phyloP scores from a whole-genome alignment of 2,329 filamentous ascomycete genomes.

The Arthroderma uncinatum region DNA sequence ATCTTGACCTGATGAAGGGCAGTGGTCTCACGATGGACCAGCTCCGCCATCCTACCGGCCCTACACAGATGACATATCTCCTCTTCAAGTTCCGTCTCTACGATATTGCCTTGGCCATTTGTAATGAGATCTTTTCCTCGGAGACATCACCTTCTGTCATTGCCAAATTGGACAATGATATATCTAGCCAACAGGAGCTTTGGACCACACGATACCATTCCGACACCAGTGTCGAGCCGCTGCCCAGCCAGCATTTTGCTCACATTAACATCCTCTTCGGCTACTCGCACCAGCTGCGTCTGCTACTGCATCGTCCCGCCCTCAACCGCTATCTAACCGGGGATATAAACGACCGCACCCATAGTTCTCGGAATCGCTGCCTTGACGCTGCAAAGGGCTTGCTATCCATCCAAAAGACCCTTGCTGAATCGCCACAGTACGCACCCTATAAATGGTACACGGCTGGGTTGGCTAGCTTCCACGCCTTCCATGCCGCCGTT shows the following conservation, averaged over 20 bases:
- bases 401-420: slow-evolving; percentile 25
- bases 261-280: slow-evolving; percentile 34
- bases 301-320: slow-evolving; percentile 29
- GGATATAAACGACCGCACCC: slow-evolving; percentile 23
- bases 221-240: slow-evolving; percentile 18
- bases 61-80: slow-evolving; percentile 35
- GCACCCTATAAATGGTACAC: slow-evolving; percentile 33
- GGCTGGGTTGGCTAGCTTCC: slow-evolving; percentile 30
- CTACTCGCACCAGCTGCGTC: slow-evolving; percentile 29
- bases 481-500: slow-evolving; percentile 33
- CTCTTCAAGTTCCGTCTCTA: slow-evolving; percentile 30
- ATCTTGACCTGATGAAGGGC: slow-evolving; percentile 25
- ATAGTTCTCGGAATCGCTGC: slow-evolving; percentile 24
- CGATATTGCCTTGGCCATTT: slow-evolving; percentile 28
- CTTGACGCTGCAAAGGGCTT: slow-evolving; percentile 26
- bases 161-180: slow-evolving; percentile 23
- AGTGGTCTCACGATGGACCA: slow-evolving; percentile 15
- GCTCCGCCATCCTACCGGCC: slow-evolving; percentile 14
- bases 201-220: slow-evolving; percentile 24
- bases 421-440: slow-evolving; percentile 24
- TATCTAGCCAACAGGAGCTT: slow-evolving; percentile 22
- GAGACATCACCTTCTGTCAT: slow-evolving; percentile 18
- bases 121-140: slow-evolving; percentile 25
- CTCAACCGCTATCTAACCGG: slow-evolving; percentile 26
- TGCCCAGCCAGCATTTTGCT: slow-evolving; percentile 28